Evolutionary conservation across 179 eudicot species (phyloP), one percentile per base, ranked within the genome.

Genomic region (Beta corolliflora): DNA sequence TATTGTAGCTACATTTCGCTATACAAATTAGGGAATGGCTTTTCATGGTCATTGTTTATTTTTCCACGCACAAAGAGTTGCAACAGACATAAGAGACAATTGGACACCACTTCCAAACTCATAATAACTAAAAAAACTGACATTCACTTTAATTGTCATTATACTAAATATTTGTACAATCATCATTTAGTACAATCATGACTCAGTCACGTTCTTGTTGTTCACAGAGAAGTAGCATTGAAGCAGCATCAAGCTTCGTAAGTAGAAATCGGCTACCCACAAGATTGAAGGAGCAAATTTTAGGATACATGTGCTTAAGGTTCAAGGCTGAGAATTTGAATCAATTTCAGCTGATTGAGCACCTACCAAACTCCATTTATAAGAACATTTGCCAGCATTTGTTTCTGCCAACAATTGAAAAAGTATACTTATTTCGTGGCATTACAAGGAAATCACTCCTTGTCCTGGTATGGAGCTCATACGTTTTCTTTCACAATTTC

Each of bases 301-400:
- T 92, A 65, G 97, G 91, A 4, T 93, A 93, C 21, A 90, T 93
- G 97, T 93, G 97, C 71, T 82, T 92, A 77, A 90, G 92, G 36
- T 93, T 93, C 80, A 93, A 92, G 89, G 97, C 97, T 9, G 97
- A 93, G 87, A 90, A 89, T 83, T 86, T 93, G 75, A 93, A 93
- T 85, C 93, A 93, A 77, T 91, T 91, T 50, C 90, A 91, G 80
- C 85, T 93, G 7, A 89, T 93, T 52, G 95, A 93, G 77, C 95
- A 92, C 82, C 92, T 93, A 3, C 97, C 97, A 0, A 92, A 85
- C 77, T 89, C 95, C 13, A 90, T 93, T 71, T 85, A 88, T 82
- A 92, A 90, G 50, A 88, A 87, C 88, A 93, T 93, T 73, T 84
- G 89, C 31, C 93, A 90, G 31, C 93, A 92, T 83, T 66, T 93